phyloP scores from a whole-genome alignment of 2,329 filamentous ascomycete genomes.

The Chalaropsis ovoidea region DNA sequence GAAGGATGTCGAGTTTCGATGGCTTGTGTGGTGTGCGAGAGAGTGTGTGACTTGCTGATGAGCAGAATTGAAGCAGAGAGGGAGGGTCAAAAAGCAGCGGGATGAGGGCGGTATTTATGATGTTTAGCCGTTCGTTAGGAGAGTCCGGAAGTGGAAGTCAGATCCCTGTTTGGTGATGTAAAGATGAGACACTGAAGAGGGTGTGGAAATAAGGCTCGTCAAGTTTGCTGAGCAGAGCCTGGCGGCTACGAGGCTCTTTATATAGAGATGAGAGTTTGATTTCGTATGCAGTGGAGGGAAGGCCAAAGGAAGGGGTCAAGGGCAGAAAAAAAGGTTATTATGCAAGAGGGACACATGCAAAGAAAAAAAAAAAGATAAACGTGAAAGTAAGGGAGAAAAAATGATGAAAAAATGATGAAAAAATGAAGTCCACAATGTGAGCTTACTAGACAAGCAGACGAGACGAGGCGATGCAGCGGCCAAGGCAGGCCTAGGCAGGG shows the following conservation, averaged over 20 bases:
- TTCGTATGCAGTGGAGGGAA: slow-evolving; percentile 1
- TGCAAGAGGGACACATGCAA: too few species aligned
- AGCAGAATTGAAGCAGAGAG: neutral
- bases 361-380: neutral
- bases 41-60: neutral
- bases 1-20: neutral
- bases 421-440: neutral
- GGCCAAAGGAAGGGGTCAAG: neutral
- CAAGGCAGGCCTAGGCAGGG: neutral
- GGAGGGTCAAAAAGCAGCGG: neutral
- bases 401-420: neutral
- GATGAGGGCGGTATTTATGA: neutral
- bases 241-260: slow-evolving; percentile 11
- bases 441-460: neutral
- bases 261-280: neutral
- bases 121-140: neutral
- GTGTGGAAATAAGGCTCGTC: neutral
- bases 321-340: neutral
- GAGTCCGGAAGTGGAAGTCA: neutral
- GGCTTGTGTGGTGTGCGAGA: neutral
- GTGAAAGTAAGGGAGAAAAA: neutral
- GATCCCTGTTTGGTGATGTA: neutral
- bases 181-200: neutral
- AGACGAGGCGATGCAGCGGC: neutral
- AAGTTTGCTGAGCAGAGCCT: neutral